Evolutionary conservation across 2,329 filamentous ascomycete species (phyloP).

Genomic region (Fusarium staphyleae): DNA sequence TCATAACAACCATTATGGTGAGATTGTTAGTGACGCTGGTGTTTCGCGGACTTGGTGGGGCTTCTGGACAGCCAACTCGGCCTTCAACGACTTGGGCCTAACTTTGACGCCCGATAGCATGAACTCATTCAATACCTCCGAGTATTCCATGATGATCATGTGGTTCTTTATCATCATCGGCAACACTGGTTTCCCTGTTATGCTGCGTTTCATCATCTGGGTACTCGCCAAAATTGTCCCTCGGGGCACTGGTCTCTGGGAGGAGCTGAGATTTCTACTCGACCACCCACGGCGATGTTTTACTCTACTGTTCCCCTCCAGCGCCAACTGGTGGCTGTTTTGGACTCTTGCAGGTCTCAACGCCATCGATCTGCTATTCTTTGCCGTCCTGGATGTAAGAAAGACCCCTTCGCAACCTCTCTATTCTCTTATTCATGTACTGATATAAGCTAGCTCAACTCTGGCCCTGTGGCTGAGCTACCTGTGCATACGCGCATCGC

Average conservation of each 20-base stretch:
- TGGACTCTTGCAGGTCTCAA: constrained; percentile 85
- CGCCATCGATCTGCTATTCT: constrained; percentile 84
- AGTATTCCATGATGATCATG: constrained; percentile 78
- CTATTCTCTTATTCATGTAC: constrained; percentile 3
- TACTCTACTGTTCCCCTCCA: constrained; percentile 88
- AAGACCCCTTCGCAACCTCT: constrained; percentile 26
- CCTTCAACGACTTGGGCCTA: constrained; percentile 95
- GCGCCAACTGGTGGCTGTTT: constrained; percentile 96
- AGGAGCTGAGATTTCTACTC: constrained; percentile 88
- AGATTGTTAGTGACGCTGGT: constrained; percentile 67
- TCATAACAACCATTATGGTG: constrained; percentile 66
- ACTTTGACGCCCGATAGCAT: constrained; percentile 94
- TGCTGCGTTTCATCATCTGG: constrained; percentile 96
- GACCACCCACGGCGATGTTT: constrained; percentile 97
- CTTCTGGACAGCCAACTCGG: constrained; percentile 84
- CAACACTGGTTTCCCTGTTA: constrained; percentile 94
- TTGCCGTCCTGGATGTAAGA: constrained; percentile 86
- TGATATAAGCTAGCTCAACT: constrained; percentile 66
- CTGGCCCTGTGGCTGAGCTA: constrained; percentile 70
- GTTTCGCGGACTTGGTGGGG: constrained; percentile 85
- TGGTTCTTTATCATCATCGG: constrained; percentile 91
- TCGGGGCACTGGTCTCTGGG: constrained; percentile 74
- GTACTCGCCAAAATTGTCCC: constrained; percentile 71
- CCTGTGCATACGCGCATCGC: constrained; percentile 79
- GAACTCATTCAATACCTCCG: constrained; percentile 81